These are phyloP conservation scores for Pterocarpus santalinus DNA, from an alignment of 306 rosid species.

Conservation along the genomic window DNA sequence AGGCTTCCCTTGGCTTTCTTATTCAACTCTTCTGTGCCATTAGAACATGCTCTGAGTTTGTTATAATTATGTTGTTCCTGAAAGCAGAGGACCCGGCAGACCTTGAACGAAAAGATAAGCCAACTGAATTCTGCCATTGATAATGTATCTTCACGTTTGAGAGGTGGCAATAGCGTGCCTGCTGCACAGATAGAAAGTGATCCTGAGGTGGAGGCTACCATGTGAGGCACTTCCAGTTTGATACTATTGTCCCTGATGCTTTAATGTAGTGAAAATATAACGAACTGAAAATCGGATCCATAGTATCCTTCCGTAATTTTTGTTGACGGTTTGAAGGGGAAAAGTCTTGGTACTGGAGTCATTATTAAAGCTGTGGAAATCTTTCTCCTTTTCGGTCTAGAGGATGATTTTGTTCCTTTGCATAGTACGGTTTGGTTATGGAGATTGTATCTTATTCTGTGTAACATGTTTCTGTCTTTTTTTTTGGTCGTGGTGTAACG, in stretches of 20 bases:
- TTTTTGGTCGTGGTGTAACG: neutral
- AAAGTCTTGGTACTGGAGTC: slow-evolving; percentile 28
- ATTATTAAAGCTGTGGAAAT: slow-evolving; percentile 25
- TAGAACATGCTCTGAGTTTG: slow-evolving; percentile 18
- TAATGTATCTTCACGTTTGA: slow-evolving; percentile 91
- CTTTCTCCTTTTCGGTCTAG: neutral
- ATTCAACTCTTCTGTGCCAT: slow-evolving; percentile 15
- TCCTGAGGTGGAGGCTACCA: slow-evolving; percentile 82
- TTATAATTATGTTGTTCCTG: slow-evolving; percentile 34
- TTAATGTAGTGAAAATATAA: slow-evolving; percentile 23
- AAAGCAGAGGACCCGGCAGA: slow-evolving; percentile 81
- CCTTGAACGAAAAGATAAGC: slow-evolving; percentile 82
- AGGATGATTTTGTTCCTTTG: slow-evolving; percentile 28
- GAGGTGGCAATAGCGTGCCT: slow-evolving; percentile 84
- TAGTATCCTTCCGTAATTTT: slow-evolving; percentile 12
- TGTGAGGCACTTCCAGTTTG: slow-evolving; percentile 51
- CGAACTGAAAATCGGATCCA: slow-evolving; percentile 33
- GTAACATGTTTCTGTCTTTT: neutral
- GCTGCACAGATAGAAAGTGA: slow-evolving; percentile 64
- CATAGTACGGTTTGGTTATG: neutral
- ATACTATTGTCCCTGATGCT: slow-evolving; percentile 35
- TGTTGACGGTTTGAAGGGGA: slow-evolving; percentile 37
- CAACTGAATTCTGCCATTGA: slow-evolving; percentile 97
- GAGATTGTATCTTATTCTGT: neutral
- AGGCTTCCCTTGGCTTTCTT: slow-evolving; percentile 22